These are phyloP conservation scores for Pterocarpus macrocarpus DNA, from an alignment of 306 rosid species.

Conservation along the genomic window DNA sequence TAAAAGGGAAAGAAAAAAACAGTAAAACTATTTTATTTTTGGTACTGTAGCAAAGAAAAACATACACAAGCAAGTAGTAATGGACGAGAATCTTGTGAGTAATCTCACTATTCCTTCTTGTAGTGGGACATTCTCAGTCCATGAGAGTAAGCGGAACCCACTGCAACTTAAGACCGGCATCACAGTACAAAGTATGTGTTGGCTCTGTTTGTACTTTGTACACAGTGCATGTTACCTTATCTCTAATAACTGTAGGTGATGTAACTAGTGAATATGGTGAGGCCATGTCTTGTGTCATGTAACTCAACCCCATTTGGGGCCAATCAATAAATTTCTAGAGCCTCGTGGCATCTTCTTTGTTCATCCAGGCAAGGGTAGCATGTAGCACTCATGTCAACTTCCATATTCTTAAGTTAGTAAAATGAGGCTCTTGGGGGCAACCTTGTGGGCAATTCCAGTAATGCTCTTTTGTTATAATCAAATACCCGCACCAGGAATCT, in stretches of 20 bases:
- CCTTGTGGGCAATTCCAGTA: background rate
- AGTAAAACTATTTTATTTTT: background rate
- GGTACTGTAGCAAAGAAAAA: too few species aligned
- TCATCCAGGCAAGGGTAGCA: background rate
- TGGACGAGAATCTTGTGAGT: slow-evolving; percentile 5
- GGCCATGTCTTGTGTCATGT: background rate
- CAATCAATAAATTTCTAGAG: background rate
- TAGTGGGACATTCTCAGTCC: slow-evolving; percentile 22
- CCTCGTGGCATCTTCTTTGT: background rate
- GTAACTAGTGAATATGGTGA: slow-evolving; percentile 31
- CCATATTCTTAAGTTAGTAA: background rate
- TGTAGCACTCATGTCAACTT: slow-evolving; percentile 12
- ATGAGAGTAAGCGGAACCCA: background rate
- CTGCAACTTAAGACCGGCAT: background rate
- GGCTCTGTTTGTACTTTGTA: background rate
- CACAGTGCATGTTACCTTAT: slow-evolving; percentile 20
- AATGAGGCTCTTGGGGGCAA: background rate
- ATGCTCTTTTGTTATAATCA: background rate
- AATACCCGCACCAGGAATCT: background rate
- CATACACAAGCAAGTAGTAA: too few species aligned
- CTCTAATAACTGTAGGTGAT: slow-evolving; percentile 23
- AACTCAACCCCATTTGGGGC: background rate
- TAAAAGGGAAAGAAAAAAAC: background rate
- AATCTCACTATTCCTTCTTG: background rate
- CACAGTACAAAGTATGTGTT: background rate